Evolutionary conservation across 129 eudicot species (phyloP).

Genomic region (Lactuca saligna): DNA sequence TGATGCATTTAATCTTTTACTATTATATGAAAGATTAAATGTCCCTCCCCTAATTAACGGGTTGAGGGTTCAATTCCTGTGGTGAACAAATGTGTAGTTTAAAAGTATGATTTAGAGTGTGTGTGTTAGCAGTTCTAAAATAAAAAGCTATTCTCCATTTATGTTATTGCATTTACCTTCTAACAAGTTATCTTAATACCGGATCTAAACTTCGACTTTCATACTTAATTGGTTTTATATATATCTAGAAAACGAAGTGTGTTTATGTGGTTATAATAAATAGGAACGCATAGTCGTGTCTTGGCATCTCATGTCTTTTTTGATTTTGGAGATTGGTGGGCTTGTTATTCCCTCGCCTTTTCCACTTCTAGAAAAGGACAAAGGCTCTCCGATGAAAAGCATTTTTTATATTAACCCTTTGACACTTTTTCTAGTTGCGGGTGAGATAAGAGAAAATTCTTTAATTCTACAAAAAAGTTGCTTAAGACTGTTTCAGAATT

Average conservation of each 20-base stretch:
- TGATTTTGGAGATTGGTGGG: slow-evolving; percentile 9
- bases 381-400: slow-evolving; percentile 3
- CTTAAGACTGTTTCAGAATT: slow-evolving; percentile 8
- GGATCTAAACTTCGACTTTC: neutral
- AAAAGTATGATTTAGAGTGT: too few species aligned
- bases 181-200: neutral
- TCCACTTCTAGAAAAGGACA: slow-evolving; percentile 30
- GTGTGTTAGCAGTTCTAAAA: too few species aligned
- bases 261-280: slow-evolving; percentile 6
- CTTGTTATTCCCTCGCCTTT: slow-evolving; percentile 17
- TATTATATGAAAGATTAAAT: too few species aligned
- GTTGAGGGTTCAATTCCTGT: too few species aligned
- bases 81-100: too few species aligned
- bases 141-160: neutral
- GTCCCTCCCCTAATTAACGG: too few species aligned
- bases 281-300: slow-evolving; percentile 20
- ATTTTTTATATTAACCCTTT: slow-evolving; percentile 5
- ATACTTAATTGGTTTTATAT: neutral
- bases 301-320: neutral
- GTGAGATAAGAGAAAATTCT: slow-evolving; percentile 26
- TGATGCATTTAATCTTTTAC: too few species aligned
- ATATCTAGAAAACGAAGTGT: neutral
- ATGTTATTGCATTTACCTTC: neutral
- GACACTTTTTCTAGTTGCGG: slow-evolving; percentile 19
- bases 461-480: slow-evolving; percentile 13